Percentiles rank a stretch among this genome's conserved stretches.
Evolutionary conservation across 306 rosid species (phyloP).

Genomic region (Lathyrus sativus): DNA sequence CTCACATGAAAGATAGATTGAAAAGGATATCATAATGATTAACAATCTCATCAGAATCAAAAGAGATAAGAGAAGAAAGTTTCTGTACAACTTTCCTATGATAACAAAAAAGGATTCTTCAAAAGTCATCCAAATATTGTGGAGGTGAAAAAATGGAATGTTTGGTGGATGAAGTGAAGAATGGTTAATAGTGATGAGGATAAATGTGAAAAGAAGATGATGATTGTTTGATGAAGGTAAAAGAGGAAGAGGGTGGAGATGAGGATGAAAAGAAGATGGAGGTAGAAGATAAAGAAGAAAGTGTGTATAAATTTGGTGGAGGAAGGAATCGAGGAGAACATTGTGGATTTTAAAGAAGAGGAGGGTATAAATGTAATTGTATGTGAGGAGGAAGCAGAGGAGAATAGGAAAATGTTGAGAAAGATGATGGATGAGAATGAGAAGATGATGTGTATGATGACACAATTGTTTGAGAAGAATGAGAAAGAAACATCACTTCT

Average conservation of each 20-base stretch:
- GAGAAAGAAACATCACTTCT: conserved; percentile 52
- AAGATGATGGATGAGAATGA: conserved; percentile 61
- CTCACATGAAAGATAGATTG: no score
- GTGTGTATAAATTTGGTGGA: conserved; percentile 11
- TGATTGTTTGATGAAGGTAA: neutral
- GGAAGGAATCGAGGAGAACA: conserved; percentile 24
- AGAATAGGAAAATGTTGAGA: conserved; percentile 42
- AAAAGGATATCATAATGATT: no score
- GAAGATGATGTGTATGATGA: conserved; percentile 63
- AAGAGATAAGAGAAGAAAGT: no score
- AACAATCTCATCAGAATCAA: no score
- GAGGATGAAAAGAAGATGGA: conserved; percentile 4
- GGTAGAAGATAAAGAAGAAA: conserved; percentile 32
- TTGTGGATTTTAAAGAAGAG: conserved; percentile 13
- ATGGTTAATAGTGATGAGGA: no score
- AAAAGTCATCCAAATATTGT: no score
- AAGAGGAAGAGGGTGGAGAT: neutral
- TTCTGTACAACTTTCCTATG: no score
- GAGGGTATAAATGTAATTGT: neutral
- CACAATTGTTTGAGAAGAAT: conserved; percentile 49
- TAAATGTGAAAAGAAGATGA: conserved; percentile 20
- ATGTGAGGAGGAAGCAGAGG: neutral
- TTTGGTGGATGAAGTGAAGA: no score
- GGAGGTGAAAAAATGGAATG: no score
- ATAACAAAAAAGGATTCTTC: no score